Evolutionary conservation across 2,329 filamentous ascomycete species (phyloP).

Genomic region (Cladobotryum mycophilum): DNA sequence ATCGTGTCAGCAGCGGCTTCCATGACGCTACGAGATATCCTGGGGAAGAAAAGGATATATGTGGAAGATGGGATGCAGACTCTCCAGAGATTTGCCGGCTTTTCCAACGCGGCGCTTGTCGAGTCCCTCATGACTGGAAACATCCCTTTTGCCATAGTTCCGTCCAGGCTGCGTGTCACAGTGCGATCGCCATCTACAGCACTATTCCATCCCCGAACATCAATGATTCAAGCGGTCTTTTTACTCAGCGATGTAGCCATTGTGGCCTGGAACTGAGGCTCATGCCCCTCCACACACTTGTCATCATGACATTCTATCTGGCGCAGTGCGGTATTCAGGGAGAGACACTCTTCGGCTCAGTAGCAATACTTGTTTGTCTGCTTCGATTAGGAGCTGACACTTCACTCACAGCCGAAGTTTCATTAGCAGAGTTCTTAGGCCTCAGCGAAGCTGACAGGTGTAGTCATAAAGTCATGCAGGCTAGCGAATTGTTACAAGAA

Average conservation of each 20-base stretch:
- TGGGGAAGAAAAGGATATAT: neutral
- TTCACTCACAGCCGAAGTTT: neutral
- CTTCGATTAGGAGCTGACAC: neutral
- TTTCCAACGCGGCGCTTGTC: neutral
- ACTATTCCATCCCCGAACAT: neutral
- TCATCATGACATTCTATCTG: neutral
- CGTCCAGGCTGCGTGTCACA: constrained; percentile 1
- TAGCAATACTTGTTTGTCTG: neutral
- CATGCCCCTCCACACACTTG: neutral
- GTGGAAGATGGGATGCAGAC: constrained; percentile 1
- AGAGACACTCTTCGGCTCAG: neutral
- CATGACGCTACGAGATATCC: neutral
- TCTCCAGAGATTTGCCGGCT: neutral
- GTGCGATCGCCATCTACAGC: neutral
- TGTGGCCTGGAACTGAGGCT: neutral
- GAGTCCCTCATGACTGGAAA: neutral
- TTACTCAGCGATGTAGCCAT: neutral
- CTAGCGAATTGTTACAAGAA: too few relatives aligned
- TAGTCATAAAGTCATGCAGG: too few relatives aligned
- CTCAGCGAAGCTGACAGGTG: neutral
- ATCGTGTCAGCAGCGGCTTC: neutral
- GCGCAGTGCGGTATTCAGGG: neutral
- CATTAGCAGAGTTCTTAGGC: neutral
- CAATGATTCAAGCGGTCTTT: neutral
- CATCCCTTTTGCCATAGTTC: constrained; percentile 1